Evolutionary conservation across 2,329 filamentous ascomycete genomes (phyloP).

Genomic region (Monosporascus cannonballus): DNA sequence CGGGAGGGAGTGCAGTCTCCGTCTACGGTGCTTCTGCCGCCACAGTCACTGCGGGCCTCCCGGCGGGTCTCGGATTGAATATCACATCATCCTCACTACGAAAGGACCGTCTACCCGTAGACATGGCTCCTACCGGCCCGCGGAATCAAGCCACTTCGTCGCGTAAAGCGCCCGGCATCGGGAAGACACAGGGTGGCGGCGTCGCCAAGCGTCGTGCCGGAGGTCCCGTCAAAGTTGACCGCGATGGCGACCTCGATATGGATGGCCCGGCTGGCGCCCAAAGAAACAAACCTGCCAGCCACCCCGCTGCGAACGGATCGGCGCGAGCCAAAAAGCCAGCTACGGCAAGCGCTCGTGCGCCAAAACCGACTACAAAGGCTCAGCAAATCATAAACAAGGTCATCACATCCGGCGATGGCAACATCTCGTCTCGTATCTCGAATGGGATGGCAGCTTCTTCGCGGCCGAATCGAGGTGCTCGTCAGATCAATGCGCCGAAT

Average conservation of each 20-base stretch:
- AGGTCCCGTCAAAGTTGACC: conserved; percentile 35
- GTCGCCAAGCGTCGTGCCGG: conserved; percentile 43
- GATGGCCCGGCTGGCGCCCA: conserved; percentile 34
- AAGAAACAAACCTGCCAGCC: conserved; percentile 14
- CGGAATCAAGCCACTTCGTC: conserved; percentile 14
- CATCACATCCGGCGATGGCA: conserved; percentile 28
- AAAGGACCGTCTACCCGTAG: neutral
- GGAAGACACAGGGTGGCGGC: conserved; percentile 34
- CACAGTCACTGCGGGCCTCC: too few species aligned
- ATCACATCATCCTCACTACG: neutral
- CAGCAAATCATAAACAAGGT: conserved; percentile 40
- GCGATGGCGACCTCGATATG: conserved; percentile 58
- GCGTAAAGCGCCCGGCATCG: conserved; percentile 13
- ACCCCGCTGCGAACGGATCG: conserved; percentile 9
- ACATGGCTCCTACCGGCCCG: conserved; percentile 20
- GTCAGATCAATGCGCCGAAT: conserved; percentile 19
- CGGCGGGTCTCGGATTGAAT: neutral
- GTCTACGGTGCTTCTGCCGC: too few species aligned
- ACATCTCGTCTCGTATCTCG: conserved; percentile 29
- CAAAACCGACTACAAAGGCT: conserved; percentile 24
- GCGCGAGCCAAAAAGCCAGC: conserved; percentile 11
- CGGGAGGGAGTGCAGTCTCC: too few species aligned
- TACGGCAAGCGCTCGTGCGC: conserved; percentile 14
- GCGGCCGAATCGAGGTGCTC: conserved; percentile 13
- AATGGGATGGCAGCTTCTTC: conserved; percentile 22